phyloP scores from a whole-genome alignment of 805 yeast species.

The Hanseniaspora mollemarum region DNA sequence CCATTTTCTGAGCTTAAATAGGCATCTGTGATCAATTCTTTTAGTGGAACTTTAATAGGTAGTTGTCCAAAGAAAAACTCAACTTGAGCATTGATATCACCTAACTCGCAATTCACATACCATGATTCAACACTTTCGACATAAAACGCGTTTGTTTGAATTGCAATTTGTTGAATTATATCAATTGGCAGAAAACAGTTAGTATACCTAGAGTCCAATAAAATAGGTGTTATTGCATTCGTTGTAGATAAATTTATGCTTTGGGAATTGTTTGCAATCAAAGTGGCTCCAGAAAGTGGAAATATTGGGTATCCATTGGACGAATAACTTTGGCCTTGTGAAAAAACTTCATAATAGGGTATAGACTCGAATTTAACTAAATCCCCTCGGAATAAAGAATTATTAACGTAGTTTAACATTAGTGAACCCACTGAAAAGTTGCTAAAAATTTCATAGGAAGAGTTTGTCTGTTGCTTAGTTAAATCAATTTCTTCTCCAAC shows the following conservation, averaged over 20 bases:
- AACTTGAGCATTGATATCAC: conserved; percentile 38
- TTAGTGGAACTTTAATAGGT: conserved; percentile 39
- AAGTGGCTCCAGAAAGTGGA: conserved; percentile 37
- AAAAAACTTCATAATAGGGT: conserved; percentile 29
- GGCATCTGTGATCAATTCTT: conserved; percentile 36
- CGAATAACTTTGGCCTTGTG: conserved; percentile 16
- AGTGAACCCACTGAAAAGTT: conserved; percentile 1
- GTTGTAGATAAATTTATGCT: conserved; percentile 29
- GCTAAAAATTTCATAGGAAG: neutral
- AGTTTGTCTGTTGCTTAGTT: neutral
- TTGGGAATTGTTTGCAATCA: conserved; percentile 35
- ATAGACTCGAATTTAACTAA: conserved; percentile 42
- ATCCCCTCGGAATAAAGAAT: conserved; percentile 34
- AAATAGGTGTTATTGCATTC: conserved; percentile 38
- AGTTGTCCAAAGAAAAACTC: conserved; percentile 44
- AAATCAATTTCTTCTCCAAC: neutral
- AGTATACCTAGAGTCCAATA: conserved; percentile 45
- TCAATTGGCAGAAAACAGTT: conserved; percentile 45
- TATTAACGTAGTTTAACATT: conserved; percentile 1
- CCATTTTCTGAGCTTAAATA: conserved; percentile 19
- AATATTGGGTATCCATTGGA: conserved; percentile 36
- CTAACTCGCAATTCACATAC: conserved; percentile 52
- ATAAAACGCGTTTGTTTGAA: conserved; percentile 58
- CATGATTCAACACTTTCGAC: conserved; percentile 38
- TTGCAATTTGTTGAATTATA: conserved; percentile 48